phyloP scores from a whole-genome alignment of 2,329 filamentous ascomycete genomes.

The Fusarium haematococcum region DNA sequence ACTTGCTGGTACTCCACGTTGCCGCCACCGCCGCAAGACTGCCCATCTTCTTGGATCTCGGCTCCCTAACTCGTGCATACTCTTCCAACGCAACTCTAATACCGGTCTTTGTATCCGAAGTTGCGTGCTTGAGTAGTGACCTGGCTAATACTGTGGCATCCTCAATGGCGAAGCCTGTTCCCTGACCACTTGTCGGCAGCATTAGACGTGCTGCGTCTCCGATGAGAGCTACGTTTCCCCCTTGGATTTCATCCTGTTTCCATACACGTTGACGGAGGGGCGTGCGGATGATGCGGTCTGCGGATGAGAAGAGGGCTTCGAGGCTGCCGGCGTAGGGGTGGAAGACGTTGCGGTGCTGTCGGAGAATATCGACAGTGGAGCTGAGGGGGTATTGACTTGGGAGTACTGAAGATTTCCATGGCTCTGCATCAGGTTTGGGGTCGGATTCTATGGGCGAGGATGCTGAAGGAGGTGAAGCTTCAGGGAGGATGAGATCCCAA shows the following conservation, averaged over 20 bases:
- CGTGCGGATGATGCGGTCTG: slow-evolving; percentile 42
- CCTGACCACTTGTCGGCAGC: slow-evolving; percentile 43
- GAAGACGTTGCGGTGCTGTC: slow-evolving; percentile 18
- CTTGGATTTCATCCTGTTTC: slow-evolving; percentile 41
- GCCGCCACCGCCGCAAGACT: slow-evolving; percentile 24
- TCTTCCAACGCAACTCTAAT: slow-evolving; percentile 29
- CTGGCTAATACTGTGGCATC: slow-evolving; percentile 41
- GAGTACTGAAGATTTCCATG: slow-evolving; percentile 29
- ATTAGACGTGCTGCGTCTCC: slow-evolving; percentile 42
- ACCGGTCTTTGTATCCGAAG: background rate
- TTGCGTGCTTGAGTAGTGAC: slow-evolving; percentile 25
- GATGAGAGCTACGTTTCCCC: slow-evolving; percentile 30
- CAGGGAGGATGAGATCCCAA: slow-evolving; percentile 43
- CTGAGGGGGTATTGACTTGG: slow-evolving; percentile 23
- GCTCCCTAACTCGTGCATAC: slow-evolving; percentile 31
- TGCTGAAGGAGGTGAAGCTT: slow-evolving; percentile 20
- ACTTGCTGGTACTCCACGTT: slow-evolving; percentile 22
- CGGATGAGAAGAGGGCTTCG: slow-evolving; percentile 25
- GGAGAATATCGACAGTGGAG: slow-evolving; percentile 23
- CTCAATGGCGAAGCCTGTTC: slow-evolving; percentile 43
- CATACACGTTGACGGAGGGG: slow-evolving; percentile 41
- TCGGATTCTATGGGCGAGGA: background rate
- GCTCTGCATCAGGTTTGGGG: slow-evolving; percentile 5
- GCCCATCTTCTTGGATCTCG: slow-evolving; percentile 41
- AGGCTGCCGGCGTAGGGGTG: slow-evolving; percentile 40